A percentile compares a stretch with the other conserved stretches of the same genome.
phyloP scores from a whole-genome alignment of 179 eudicot species.

The Dionaea muscipula region DNA sequence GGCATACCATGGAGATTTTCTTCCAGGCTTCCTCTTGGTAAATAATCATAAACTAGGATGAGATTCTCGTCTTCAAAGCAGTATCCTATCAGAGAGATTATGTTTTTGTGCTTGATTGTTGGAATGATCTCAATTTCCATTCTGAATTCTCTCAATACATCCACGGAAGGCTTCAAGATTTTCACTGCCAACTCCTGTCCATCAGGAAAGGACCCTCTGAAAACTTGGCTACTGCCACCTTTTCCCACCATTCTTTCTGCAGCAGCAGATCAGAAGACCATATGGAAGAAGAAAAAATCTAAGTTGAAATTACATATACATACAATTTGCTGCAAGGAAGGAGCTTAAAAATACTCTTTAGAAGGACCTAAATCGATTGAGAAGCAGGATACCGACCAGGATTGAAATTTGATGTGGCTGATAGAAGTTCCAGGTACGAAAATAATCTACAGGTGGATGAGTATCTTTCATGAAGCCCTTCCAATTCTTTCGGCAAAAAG shows the following conservation, averaged over 20 bases:
- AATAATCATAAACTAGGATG: constrained; percentile 31
- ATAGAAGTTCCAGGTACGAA: constrained; percentile 26
- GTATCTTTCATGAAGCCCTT: constrained; percentile 27
- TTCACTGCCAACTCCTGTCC: constrained; percentile 40
- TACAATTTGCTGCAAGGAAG: background rate
- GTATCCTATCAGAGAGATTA: constrained; percentile 31
- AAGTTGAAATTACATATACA: background rate
- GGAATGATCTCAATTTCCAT: constrained; percentile 36
- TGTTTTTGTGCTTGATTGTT: constrained; percentile 30
- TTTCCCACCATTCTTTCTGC: constrained; percentile 33
- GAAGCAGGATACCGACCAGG: constrained; percentile 24
- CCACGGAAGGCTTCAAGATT: constrained; percentile 34
- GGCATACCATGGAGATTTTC: constrained; percentile 35
- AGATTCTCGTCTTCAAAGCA: constrained; percentile 26
- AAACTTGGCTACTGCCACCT: constrained; percentile 46
- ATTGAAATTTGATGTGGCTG: constrained; percentile 31
- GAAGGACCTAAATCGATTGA: background rate
- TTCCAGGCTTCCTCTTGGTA: constrained; percentile 40
- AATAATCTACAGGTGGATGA: constrained; percentile 41
- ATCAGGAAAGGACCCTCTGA: constrained; percentile 30
- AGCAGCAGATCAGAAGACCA: background rate
- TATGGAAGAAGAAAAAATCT: background rate
- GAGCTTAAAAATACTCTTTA: background rate
- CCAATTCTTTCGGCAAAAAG: constrained; percentile 20
- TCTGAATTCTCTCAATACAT: constrained; percentile 27